Evolutionary conservation across 768 basidiomycete genomes (phyloP).

Genomic region (Amanita inopinata): DNA sequence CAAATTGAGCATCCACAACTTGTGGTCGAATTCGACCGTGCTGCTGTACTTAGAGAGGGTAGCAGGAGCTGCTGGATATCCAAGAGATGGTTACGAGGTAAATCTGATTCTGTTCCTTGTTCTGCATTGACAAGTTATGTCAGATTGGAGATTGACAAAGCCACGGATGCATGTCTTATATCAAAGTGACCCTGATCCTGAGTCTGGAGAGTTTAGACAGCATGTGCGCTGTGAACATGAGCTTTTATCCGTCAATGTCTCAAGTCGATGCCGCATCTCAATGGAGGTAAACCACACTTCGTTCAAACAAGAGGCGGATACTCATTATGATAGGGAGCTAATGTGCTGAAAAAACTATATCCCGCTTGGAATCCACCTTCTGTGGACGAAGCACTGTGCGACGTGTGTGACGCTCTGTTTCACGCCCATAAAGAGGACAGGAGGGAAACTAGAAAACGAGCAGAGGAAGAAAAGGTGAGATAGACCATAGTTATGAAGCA

Average conservation of each 20-base stretch:
- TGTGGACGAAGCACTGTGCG: constrained; percentile 43
- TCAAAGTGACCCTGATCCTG: constrained; percentile 59
- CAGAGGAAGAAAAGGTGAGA: constrained; percentile 71
- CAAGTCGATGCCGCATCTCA: constrained; percentile 55
- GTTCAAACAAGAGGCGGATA: constrained; percentile 7
- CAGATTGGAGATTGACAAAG: constrained; percentile 65
- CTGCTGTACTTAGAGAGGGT: constrained; percentile 29
- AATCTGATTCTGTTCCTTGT: constrained; percentile 9
- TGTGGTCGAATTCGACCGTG: constrained; percentile 49
- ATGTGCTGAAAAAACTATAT: constrained; percentile 46
- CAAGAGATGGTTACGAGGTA: constrained; percentile 71
- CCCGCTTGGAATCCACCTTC: constrained; percentile 55
- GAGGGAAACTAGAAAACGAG: constrained; percentile 49
- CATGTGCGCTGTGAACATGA: constrained; percentile 73
- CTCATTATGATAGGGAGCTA: constrained; percentile 36
- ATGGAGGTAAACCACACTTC: constrained; percentile 31
- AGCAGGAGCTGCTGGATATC: constrained; percentile 65
- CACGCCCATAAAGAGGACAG: constrained; percentile 53
- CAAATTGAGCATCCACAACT: constrained; percentile 53
- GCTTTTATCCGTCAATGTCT: constrained; percentile 41
- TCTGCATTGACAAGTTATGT: constrained; percentile 5
- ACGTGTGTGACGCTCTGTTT: constrained; percentile 49
- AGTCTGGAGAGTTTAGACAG: constrained; percentile 39
- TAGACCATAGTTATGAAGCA: constrained; percentile 8
- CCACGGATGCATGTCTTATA: constrained; percentile 68